Percentiles rank a stretch among this genome's conserved stretches.
Evolutionary conservation across 2,329 filamentous ascomycete genomes (phyloP).

Genomic region (Orbilia brochopaga): DNA sequence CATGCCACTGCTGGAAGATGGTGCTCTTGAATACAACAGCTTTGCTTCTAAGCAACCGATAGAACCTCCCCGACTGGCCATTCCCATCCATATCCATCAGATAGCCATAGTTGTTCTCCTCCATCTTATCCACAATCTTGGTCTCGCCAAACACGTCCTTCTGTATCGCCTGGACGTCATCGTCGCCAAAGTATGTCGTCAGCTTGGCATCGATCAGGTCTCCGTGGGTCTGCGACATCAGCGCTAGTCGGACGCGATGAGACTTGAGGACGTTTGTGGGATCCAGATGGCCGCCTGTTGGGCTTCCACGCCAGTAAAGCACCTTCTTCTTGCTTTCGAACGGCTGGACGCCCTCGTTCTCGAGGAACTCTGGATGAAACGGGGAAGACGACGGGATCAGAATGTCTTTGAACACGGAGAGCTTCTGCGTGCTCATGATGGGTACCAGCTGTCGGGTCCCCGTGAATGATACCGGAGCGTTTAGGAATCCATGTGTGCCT

Average conservation of each 20-base stretch:
- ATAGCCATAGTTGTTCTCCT: conserved; percentile 22
- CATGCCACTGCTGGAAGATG: conserved; percentile 66
- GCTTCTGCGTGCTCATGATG: conserved; percentile 60
- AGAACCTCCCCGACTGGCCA: conserved; percentile 64
- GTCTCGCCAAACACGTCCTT: conserved; percentile 11
- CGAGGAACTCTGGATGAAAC: conserved; percentile 59
- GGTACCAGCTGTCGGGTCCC: conserved; percentile 60
- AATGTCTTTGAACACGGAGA: conserved; percentile 63
- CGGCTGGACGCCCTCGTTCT: conserved; percentile 59
- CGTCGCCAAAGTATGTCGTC: conserved; percentile 12
- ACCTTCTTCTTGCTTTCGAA: conserved; percentile 64
- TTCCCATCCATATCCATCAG: conserved; percentile 66
- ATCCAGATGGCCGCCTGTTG: conserved; percentile 60
- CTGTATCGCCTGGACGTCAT: conserved; percentile 2
- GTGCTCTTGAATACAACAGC: conserved; percentile 64
- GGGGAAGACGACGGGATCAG: conserved; percentile 64
- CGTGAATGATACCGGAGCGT: conserved; percentile 60
- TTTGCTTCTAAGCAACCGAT: conserved; percentile 62
- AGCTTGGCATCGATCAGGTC: conserved; percentile 28
- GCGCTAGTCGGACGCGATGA: conserved; percentile 63
- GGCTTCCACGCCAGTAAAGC: conserved; percentile 67
- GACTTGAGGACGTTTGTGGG: conserved; percentile 58
- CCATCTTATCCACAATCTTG: not conserved
- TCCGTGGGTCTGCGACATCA: not conserved
- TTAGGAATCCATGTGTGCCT: conserved; percentile 60